A percentile compares a stretch with the other conserved stretches of the same genome.
phyloP scores from a whole-genome alignment of 2,329 filamentous ascomycete species.

The Coleophoma eucalyptorum region DNA sequence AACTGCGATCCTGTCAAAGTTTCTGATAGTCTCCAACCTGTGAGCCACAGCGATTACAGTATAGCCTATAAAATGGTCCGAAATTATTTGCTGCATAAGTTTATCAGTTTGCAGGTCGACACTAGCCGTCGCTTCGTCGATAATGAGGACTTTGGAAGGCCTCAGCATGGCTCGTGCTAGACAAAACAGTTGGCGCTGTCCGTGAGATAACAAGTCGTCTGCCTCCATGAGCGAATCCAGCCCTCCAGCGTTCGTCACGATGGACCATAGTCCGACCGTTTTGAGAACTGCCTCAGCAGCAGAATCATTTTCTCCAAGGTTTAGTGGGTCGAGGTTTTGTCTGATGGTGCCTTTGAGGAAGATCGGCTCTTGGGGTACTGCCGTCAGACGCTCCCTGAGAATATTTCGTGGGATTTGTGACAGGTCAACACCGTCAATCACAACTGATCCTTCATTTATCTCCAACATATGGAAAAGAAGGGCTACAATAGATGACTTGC shows the following conservation, averaged over 20 bases:
- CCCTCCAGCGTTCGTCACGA: slow-evolving; percentile 7
- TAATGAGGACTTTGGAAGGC: slow-evolving; percentile 28
- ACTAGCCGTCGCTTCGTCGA: slow-evolving; percentile 27
- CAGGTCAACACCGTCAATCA: slow-evolving; percentile 43
- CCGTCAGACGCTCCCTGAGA: slow-evolving; percentile 36
- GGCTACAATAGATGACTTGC: slow-evolving; percentile 39
- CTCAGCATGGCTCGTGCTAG: slow-evolving; percentile 41
- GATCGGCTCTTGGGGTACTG: slow-evolving; percentile 44
- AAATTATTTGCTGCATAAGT: slow-evolving; percentile 47
- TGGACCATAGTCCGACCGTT: slow-evolving; percentile 31
- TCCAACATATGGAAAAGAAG: slow-evolving; percentile 46
- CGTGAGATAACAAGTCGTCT: slow-evolving; percentile 40
- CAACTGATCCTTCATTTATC: slow-evolving; percentile 33
- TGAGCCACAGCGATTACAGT: slow-evolving; percentile 38
- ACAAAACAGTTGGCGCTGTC: slow-evolving; percentile 39
- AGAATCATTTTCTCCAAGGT: slow-evolving; percentile 27
- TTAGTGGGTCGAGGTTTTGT: slow-evolving; percentile 41
- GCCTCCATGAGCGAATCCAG: slow-evolving; percentile 33
- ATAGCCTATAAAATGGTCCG: slow-evolving; percentile 42
- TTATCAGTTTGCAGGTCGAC: slow-evolving; percentile 49
- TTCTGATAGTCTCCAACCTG: slow-evolving; percentile 31
- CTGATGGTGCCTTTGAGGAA: slow-evolving; percentile 43
- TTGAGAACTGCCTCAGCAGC: slow-evolving; percentile 37
- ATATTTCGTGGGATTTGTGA: slow-evolving; percentile 35
- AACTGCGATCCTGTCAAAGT: slow-evolving; percentile 40